A percentile compares a stretch with the other conserved stretches of the same genome.
Conservation (phyloP, 768 basidiomycete genomes). For the Gymnopilus dilepis region DNA sequence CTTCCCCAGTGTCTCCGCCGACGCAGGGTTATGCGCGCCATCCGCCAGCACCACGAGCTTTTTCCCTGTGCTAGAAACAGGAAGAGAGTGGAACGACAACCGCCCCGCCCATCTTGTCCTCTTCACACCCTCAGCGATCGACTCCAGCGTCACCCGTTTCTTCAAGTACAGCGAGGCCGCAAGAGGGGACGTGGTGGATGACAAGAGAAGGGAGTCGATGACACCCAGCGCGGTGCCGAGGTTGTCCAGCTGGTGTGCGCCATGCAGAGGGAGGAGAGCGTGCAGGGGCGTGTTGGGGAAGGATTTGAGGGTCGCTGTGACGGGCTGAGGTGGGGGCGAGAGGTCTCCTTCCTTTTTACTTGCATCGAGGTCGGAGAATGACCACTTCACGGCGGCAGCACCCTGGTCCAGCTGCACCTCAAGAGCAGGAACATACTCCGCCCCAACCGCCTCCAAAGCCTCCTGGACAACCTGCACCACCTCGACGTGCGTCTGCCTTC, state of each 20-base stretch:
- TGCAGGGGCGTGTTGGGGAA: slow-evolving; percentile 47
- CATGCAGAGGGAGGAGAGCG: slow-evolving; percentile 68
- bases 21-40: slow-evolving; percentile 92
- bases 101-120: not conserved
- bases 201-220: slow-evolving; percentile 56
- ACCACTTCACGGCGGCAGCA: slow-evolving; percentile 32
- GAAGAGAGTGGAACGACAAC: not conserved
- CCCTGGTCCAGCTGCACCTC: slow-evolving; percentile 36
- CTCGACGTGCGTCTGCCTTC: slow-evolving; percentile 58
- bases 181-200: not conserved
- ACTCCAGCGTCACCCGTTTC: not conserved
- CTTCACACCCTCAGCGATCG: not conserved
- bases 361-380: slow-evolving; percentile 5
- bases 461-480: slow-evolving; percentile 50
- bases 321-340: slow-evolving; percentile 40
- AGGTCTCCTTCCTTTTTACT: not conserved
- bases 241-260: slow-evolving; percentile 87
- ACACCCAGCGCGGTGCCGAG: slow-evolving; percentile 70
- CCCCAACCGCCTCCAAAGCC: slow-evolving; percentile 47
- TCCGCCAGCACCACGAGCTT: slow-evolving; percentile 69
- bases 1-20: slow-evolving; percentile 64
- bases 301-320: slow-evolving; percentile 47
- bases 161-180: not conserved
- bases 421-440: slow-evolving; percentile 38
- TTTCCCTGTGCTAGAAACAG: slow-evolving; percentile 8